Conservation (phyloP, 2,329 filamentous ascomycete species). For the Monilinia aucupariae region DNA sequence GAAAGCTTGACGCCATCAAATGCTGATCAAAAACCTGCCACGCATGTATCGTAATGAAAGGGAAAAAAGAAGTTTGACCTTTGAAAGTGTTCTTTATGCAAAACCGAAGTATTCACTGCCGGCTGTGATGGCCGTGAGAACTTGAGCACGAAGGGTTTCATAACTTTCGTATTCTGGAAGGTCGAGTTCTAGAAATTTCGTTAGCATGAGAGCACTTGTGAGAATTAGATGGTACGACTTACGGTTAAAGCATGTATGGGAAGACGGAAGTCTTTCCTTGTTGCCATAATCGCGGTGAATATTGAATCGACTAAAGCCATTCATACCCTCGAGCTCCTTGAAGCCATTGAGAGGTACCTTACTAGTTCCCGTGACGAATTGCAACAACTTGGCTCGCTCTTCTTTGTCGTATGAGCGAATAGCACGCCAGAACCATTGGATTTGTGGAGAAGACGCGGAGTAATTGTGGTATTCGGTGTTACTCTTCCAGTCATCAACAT, state of each 20-base stretch:
- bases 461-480: slow-evolving; percentile 99
- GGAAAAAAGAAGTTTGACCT: slow-evolving; percentile 22
- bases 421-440: slow-evolving; percentile 99
- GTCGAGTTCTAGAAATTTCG: slow-evolving; percentile 69
- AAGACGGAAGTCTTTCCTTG: slow-evolving; percentile 91
- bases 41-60: slow-evolving; percentile 28
- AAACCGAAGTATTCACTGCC: slow-evolving; percentile 98
- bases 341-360: slow-evolving; percentile 98
- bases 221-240: slow-evolving; percentile 44
- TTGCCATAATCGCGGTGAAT: slow-evolving; percentile 97
- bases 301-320: slow-evolving; percentile 95
- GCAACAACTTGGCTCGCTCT: slow-evolving; percentile 91
- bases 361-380: slow-evolving; percentile 96
- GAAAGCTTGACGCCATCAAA: slow-evolving; percentile 31
- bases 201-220: slow-evolving; percentile 25
- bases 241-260: slow-evolving; percentile 99
- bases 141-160: slow-evolving; percentile 76
- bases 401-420: slow-evolving; percentile 98
- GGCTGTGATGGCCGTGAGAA: slow-evolving; percentile 95
- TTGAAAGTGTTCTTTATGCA: slow-evolving; percentile 53
- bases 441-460: slow-evolving; percentile 85
- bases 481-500: slow-evolving; percentile 98
- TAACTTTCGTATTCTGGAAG: slow-evolving; percentile 98
- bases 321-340: slow-evolving; percentile 99
- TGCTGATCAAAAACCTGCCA: slow-evolving; percentile 34